Conservation (phyloP, 208 protist species). For the Lotmaria passim region DNA sequence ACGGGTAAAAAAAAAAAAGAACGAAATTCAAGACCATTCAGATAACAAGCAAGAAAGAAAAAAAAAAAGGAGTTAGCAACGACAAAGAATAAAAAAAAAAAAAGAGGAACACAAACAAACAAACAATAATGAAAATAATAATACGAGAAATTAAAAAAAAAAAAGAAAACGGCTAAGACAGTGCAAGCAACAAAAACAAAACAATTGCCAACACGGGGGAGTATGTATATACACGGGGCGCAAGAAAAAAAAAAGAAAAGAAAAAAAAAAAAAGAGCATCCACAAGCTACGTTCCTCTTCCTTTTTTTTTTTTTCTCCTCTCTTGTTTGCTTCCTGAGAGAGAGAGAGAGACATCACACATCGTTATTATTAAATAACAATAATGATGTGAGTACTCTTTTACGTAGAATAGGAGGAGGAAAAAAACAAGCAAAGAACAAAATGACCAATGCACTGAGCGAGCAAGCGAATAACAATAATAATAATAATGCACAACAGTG, state of each 20-base stretch:
- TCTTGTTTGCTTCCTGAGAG: too few species aligned
- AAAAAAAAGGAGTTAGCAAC: conserved; percentile 2
- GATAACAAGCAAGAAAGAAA: too few species aligned
- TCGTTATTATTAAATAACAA: not conserved
- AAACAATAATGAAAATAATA: conserved; percentile 6
- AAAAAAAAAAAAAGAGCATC: too few species aligned
- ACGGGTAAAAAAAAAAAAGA: not conserved
- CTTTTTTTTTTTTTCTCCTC: too few species aligned
- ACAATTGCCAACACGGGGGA: too few species aligned
- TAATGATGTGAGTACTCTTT: not conserved
- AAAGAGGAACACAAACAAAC: conserved; percentile 2
- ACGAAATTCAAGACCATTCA: too few species aligned
- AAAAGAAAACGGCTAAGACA: conserved; percentile 4
- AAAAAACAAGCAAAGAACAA: conserved; percentile 12
- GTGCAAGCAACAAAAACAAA: too few species aligned
- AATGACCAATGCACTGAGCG: too few species aligned
- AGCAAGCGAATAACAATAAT: conserved; percentile 1
- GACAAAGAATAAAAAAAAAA: conserved; percentile 15
- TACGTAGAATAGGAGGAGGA: conserved; percentile 9
- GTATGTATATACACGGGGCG: too few species aligned
- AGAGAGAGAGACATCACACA: too few species aligned
- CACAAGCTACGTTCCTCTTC: too few species aligned
- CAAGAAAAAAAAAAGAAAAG: too few species aligned
- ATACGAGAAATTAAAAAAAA: conserved; percentile 27
- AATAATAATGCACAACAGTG: not conserved